Conservation (phyloP, 176 grass and related monocot species). For the Hordeum marinum region DNA sequence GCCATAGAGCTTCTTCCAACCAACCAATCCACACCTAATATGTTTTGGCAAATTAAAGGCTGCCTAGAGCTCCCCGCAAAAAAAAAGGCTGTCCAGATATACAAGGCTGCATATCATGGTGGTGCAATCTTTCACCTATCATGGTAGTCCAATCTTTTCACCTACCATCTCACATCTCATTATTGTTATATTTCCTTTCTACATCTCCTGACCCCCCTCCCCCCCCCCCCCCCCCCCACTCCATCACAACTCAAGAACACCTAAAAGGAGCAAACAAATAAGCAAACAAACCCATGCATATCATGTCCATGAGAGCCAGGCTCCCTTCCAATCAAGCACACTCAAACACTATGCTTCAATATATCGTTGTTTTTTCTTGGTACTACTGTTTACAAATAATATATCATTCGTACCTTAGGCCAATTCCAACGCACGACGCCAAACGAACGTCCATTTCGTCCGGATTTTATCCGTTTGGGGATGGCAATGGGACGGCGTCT, state of each 20-base stretch:
- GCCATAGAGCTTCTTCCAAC: too few species aligned
- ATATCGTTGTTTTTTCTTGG: neutral
- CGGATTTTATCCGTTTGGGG: too few species aligned
- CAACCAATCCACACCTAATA: neutral
- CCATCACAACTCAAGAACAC: neutral
- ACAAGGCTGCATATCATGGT: neutral
- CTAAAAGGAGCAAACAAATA: slow-evolving; percentile 28
- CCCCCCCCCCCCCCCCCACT: too few species aligned
- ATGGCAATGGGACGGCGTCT: too few species aligned
- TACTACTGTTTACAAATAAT: too few species aligned
- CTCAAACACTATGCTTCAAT: neutral
- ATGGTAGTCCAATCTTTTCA: slow-evolving; percentile 33
- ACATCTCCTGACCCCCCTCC: slow-evolving; percentile 7
- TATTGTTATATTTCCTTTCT: neutral
- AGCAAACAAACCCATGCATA: neutral
- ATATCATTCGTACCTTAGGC: too few species aligned
- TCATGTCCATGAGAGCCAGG: neutral
- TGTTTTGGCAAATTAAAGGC: slow-evolving; percentile 16
- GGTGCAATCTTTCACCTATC: neutral
- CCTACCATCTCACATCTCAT: neutral
- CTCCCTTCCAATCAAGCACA: slow-evolving; percentile 1
- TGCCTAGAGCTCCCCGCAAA: neutral
- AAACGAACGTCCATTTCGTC: too few species aligned
- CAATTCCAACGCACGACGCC: too few species aligned
- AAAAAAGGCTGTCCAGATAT: neutral